A percentile compares a stretch with the other conserved stretches of the same genome.
Evolutionary conservation across 129 eudicot genomes (phyloP).

Genomic region (Mikania micrantha): DNA sequence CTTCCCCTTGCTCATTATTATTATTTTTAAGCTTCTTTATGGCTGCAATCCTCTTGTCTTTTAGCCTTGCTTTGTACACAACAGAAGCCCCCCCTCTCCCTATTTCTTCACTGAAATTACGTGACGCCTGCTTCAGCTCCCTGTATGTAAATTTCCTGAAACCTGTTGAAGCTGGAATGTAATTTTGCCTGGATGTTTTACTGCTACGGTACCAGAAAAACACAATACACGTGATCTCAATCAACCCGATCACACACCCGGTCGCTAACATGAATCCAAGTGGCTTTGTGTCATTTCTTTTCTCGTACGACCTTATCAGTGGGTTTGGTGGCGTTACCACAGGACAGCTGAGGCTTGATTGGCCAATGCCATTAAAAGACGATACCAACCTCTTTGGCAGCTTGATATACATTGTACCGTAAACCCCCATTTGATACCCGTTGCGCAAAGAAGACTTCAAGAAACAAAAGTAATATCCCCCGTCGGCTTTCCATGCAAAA

Average conservation of each 20-base stretch:
- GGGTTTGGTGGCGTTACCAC: background rate
- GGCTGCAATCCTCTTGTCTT: constrained; percentile 32
- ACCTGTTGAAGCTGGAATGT: constrained; percentile 22
- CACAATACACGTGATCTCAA: constrained; percentile 11
- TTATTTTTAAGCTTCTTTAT: constrained; percentile 21
- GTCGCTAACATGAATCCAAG: constrained; percentile 12
- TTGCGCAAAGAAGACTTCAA: constrained; percentile 24
- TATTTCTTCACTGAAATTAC: constrained; percentile 30
- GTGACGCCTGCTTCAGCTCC: constrained; percentile 23
- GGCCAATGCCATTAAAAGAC: background rate
- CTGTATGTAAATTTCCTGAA: constrained; percentile 19
- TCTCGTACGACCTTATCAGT: background rate
- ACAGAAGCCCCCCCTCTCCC: constrained; percentile 36
- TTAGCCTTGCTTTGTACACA: constrained; percentile 25
- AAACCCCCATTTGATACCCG: constrained; percentile 13
- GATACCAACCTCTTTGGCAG: constrained; percentile 11
- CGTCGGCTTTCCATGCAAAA: background rate
- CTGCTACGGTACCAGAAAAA: constrained; percentile 10
- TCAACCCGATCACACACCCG: constrained; percentile 1
- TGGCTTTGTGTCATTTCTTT: background rate
- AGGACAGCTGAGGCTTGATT: constrained; percentile 7
- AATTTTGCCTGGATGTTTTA: constrained; percentile 16
- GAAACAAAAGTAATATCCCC: constrained; percentile 11
- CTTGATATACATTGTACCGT: constrained; percentile 12
- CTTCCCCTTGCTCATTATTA: constrained; percentile 10